Conservation (phyloP, 1,284 basidiomycete genomes). For the Irpex sp. region DNA sequence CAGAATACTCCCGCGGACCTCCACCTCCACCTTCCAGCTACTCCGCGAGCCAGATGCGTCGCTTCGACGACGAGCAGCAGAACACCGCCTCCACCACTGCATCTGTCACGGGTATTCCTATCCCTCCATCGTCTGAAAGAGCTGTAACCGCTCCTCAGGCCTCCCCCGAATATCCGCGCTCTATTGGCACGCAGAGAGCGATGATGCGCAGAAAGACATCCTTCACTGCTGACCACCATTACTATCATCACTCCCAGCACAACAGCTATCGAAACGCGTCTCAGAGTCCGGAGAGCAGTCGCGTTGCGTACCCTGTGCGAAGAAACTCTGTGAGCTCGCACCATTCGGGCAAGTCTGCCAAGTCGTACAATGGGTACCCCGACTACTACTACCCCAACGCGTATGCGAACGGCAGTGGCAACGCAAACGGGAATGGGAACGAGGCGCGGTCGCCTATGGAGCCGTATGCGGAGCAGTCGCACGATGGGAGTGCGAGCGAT, state of each 20-base stretch:
- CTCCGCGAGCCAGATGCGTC: slow-evolving; percentile 10
- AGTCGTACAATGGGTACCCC: slow-evolving; percentile 13
- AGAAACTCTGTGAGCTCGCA: slow-evolving; percentile 23
- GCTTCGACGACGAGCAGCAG: slow-evolving; percentile 13
- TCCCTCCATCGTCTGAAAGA: slow-evolving; percentile 17
- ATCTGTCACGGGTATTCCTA: slow-evolving; percentile 16
- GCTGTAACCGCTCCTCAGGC: slow-evolving; percentile 17
- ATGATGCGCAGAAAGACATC: slow-evolving; percentile 16
- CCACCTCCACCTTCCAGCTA: slow-evolving; percentile 5
- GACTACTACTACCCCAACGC: slow-evolving; percentile 14
- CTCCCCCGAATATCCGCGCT: slow-evolving; percentile 20
- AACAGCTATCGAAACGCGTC: slow-evolving; percentile 12
- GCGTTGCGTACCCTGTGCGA: slow-evolving; percentile 8
- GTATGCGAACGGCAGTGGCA: slow-evolving; percentile 20
- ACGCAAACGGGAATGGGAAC: slow-evolving; percentile 21
- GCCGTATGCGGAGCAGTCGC: slow-evolving; percentile 31
- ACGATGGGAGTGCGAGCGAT: slow-evolving; percentile 24
- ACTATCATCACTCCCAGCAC: background rate
- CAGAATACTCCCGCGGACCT: slow-evolving; percentile 10
- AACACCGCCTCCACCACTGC: too few species aligned
- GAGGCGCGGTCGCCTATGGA: slow-evolving; percentile 16
- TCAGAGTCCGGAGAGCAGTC: slow-evolving; percentile 7
- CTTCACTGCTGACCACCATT: slow-evolving; percentile 15
- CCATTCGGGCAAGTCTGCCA: slow-evolving; percentile 23
- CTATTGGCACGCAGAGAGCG: background rate